phyloP scores from a whole-genome alignment of 2,329 filamentous ascomycete species.

The Fusarium mundagurra region DNA sequence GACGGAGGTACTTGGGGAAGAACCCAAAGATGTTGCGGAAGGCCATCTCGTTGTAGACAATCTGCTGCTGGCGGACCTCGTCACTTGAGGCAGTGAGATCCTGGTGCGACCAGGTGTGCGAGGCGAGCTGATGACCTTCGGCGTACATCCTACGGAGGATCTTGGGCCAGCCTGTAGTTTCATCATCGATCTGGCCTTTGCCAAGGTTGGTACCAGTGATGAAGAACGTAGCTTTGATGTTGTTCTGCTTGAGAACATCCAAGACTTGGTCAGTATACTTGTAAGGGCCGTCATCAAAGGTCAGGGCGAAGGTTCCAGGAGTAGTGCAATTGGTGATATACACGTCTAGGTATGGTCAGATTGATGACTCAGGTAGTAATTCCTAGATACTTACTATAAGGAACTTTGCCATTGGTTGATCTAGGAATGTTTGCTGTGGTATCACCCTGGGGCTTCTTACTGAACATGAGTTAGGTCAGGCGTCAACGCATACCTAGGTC shows the following conservation, averaged over 20 bases:
- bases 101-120: slow-evolving; percentile 57
- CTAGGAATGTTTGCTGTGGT: slow-evolving; percentile 45
- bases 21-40: slow-evolving; percentile 53
- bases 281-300: slow-evolving; percentile 59
- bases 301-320: slow-evolving; percentile 53
- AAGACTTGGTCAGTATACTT: slow-evolving; percentile 53
- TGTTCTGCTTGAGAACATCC: slow-evolving; percentile 45
- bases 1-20: slow-evolving; percentile 54
- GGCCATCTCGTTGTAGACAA: slow-evolving; percentile 56
- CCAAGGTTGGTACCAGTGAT: slow-evolving; percentile 52
- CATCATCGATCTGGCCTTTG: slow-evolving; percentile 53
- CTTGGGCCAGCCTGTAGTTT: slow-evolving; percentile 44
- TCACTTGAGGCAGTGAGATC: slow-evolving; percentile 49
- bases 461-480: slow-evolving; percentile 9
- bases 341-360: slow-evolving; percentile 34
- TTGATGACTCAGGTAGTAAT: neutral
- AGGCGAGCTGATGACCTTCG: slow-evolving; percentile 56
- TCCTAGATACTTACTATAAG: slow-evolving; percentile 43
- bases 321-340: slow-evolving; percentile 48
- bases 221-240: slow-evolving; percentile 53
- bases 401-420: slow-evolving; percentile 42
- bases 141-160: slow-evolving; percentile 52
- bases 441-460: slow-evolving; percentile 43
- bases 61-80: slow-evolving; percentile 48
- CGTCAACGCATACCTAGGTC: no score